Evolutionary conservation across 2,329 filamentous ascomycete genomes (phyloP), one percentile per base, ranked within the genome.

Genomic region (Fusarium fracticaudum): DNA sequence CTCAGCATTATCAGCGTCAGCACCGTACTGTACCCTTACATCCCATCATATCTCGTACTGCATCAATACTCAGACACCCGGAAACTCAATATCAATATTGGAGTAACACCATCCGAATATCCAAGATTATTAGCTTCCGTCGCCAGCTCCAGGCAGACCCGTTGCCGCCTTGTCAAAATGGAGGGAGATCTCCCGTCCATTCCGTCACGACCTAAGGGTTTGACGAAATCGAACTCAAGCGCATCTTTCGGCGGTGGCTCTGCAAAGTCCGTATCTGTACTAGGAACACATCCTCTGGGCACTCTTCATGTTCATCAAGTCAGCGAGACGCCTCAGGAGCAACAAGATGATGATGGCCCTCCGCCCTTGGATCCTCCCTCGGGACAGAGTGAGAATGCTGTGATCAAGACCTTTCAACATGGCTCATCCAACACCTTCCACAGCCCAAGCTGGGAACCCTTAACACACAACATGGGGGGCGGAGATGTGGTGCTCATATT

Each of bases 401-500:
- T 35, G 33, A 31, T 53, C 20, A 62, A 60, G 24, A 18, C 60
- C 17, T 67, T 58, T 10, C 58, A 58, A 11, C 47, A 57, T 31
- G 45, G 37, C 35, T 47, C 53, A 41, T 59, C 60, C 38, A 75
- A 57, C 48, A 45, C 51, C 2, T 69, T 58, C 33, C 38, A 53
- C 29, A 68, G 55, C 24, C 55, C 72, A 24, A 48, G 26, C 35
- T 65, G 47, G 43, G 73, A 76, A 37, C 50, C 55, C 1, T 64
- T 80, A 38, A 66, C 60, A n/a, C 81, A 83, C 43, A 67, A 71
- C 24, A 75, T 83, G 63, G 78, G 80, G 8, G 82, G 83, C 4
- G 86, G 87, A 15, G 89, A 91, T 71, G 83, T 87, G 26, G 82
- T 91, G 62, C 79, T 90, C 17, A 78, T 90, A 35, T 80, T 89